These are phyloP conservation scores for Mortierella sp. DNA, from an alignment of 371 early-diverging fungal species.

Conservation along the genomic window DNA sequence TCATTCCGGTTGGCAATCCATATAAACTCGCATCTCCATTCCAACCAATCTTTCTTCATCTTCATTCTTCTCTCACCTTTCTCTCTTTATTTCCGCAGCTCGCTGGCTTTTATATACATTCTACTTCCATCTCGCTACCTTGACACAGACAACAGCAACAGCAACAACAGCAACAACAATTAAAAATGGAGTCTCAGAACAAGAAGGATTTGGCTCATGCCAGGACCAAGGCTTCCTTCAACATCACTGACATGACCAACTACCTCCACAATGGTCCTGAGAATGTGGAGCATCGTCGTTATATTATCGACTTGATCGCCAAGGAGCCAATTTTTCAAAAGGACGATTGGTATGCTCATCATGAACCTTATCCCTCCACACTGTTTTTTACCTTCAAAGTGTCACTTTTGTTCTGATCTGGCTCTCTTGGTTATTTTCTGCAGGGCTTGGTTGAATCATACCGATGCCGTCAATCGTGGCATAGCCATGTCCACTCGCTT, in stretches of 20 bases:
- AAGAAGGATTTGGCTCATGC: slow-evolving; percentile 30
- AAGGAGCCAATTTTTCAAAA: slow-evolving; percentile 50
- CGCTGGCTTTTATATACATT: not conserved
- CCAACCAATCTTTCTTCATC: too few relatives aligned
- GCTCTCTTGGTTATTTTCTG: not conserved
- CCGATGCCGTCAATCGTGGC: slow-evolving; percentile 55
- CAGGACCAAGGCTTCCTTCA: slow-evolving; percentile 40
- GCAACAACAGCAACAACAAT: slow-evolving; percentile 1
- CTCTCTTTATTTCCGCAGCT: not conserved
- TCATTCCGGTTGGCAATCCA: too few relatives aligned
- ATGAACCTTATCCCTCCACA: not conserved
- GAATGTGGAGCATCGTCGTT: slow-evolving; percentile 54
- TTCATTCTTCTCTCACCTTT: not conserved
- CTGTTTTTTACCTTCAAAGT: not conserved
- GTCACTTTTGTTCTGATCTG: not conserved
- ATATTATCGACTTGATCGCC: slow-evolving; percentile 46
- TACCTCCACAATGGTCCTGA: slow-evolving; percentile 36
- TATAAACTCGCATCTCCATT: not conserved
- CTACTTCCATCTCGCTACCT: not conserved
- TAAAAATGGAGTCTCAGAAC: slow-evolving; percentile 33
- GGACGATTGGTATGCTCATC: slow-evolving; percentile 44
- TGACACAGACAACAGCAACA: not conserved
- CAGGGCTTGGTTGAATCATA: slow-evolving; percentile 54
- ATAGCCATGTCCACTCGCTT: slow-evolving; percentile 54
- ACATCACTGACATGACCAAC: slow-evolving; percentile 41